Conservation (phyloP, 768 basidiomycete genomes). For the Roridomyces roridus region DNA sequence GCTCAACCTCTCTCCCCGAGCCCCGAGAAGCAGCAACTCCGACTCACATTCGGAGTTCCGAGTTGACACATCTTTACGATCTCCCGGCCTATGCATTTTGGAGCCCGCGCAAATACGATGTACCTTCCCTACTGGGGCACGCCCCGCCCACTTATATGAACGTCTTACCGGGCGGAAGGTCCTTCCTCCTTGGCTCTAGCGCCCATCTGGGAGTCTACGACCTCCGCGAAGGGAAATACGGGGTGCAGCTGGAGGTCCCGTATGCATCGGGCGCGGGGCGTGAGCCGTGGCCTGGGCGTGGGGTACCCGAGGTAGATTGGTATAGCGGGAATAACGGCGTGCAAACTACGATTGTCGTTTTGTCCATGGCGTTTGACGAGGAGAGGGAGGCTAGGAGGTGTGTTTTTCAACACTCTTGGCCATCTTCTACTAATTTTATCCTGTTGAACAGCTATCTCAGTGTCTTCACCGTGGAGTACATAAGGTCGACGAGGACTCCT, state of each 20-base stretch:
- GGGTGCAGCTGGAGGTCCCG: slow-evolving; percentile 9
- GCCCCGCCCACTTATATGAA: slow-evolving; percentile 14
- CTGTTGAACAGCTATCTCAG: slow-evolving; percentile 6
- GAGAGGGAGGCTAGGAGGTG: slow-evolving; percentile 1
- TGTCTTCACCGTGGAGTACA: slow-evolving; percentile 13
- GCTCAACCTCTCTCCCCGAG: no score
- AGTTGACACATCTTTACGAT: slow-evolving; percentile 13
- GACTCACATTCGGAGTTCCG: slow-evolving; percentile 3
- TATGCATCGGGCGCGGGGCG: background rate
- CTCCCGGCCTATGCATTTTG: slow-evolving; percentile 18
- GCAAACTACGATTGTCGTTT: slow-evolving; percentile 3
- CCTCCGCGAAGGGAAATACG: slow-evolving; percentile 4
- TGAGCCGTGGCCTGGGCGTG: slow-evolving; percentile 2
- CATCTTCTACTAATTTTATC: background rate
- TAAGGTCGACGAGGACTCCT: background rate
- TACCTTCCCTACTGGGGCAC: slow-evolving; percentile 11
- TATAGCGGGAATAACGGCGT: slow-evolving; percentile 20
- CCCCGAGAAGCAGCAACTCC: background rate
- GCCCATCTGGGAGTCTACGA: slow-evolving; percentile 20
- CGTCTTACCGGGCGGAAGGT: slow-evolving; percentile 19
- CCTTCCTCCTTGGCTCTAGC: slow-evolving; percentile 16
- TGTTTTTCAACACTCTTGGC: background rate
- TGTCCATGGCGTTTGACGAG: slow-evolving; percentile 12
- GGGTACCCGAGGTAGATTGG: slow-evolving; percentile 8
- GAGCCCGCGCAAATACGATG: slow-evolving; percentile 6